Conservation (phyloP, 371 early-diverging fungal species). For the Apophysomyces ossiformis region DNA sequence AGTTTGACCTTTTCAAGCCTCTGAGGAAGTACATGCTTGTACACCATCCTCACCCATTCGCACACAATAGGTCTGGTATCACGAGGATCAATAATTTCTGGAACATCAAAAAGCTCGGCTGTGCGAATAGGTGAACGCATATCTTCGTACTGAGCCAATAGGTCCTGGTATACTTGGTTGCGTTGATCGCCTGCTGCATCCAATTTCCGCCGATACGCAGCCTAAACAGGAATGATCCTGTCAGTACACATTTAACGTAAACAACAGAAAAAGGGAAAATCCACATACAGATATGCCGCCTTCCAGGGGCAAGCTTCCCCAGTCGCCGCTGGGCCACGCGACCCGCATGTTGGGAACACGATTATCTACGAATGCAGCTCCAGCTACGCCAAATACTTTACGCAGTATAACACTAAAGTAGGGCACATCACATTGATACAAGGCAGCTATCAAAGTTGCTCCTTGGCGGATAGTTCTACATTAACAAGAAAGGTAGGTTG, state of each 20-base stretch:
- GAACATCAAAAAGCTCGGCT: slow-evolving; percentile 51
- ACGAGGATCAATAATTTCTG: slow-evolving; percentile 55
- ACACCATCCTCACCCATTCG: slow-evolving; percentile 50
- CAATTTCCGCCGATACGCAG: slow-evolving; percentile 46
- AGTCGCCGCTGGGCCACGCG: slow-evolving; percentile 52
- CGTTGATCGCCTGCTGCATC: slow-evolving; percentile 53
- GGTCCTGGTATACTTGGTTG: slow-evolving; percentile 40
- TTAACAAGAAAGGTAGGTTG: not conserved
- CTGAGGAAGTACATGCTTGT: slow-evolving; percentile 44
- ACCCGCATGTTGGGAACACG: slow-evolving; percentile 48
- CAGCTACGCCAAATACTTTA: slow-evolving; percentile 56
- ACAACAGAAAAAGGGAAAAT: not conserved
- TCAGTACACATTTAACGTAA: not conserved
- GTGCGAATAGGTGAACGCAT: slow-evolving; percentile 50
- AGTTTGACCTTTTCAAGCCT: slow-evolving; percentile 39
- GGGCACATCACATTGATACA: slow-evolving; percentile 52
- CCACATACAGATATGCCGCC: slow-evolving; percentile 38
- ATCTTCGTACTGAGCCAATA: slow-evolving; percentile 47
- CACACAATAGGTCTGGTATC: slow-evolving; percentile 46
- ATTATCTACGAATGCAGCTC: slow-evolving; percentile 55
- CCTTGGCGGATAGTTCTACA: slow-evolving; percentile 50
- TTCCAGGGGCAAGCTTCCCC: slow-evolving; percentile 52
- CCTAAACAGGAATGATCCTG: slow-evolving; percentile 21
- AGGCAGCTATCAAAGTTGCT: slow-evolving; percentile 46
- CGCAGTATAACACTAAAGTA: slow-evolving; percentile 50